Conservation (phyloP, 768 basidiomycete species). For the Calocybe gangraenosa region DNA sequence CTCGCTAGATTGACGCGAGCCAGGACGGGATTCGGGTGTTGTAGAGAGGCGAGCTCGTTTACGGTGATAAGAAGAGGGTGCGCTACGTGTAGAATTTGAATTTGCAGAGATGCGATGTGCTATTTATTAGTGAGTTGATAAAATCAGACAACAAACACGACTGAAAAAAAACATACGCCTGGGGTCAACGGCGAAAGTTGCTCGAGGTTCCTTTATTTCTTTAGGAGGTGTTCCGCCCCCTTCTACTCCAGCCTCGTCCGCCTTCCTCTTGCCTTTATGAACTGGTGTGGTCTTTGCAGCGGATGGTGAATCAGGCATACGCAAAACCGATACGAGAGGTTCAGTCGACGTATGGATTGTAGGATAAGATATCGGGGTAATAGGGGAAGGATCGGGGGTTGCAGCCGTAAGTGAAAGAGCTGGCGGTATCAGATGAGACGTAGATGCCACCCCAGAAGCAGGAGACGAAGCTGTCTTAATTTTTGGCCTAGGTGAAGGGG, state of each 20-base stretch:
- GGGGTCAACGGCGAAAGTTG: slow-evolving; percentile 63
- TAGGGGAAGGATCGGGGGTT: slow-evolving; percentile 37
- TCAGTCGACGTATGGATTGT: slow-evolving; percentile 20
- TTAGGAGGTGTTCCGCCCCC: slow-evolving; percentile 59
- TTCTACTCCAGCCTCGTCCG: slow-evolving; percentile 60
- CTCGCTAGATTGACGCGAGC: slow-evolving; percentile 29
- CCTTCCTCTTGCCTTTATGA: slow-evolving; percentile 65
- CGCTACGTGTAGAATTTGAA: slow-evolving; percentile 36
- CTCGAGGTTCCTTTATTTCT: slow-evolving; percentile 41
- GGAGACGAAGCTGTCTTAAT: slow-evolving; percentile 21
- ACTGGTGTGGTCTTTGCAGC: slow-evolving; percentile 26
- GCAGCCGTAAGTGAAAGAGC: slow-evolving; percentile 34
- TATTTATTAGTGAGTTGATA: slow-evolving; percentile 21
- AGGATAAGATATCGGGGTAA: slow-evolving; percentile 24
- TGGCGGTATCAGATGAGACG: slow-evolving; percentile 33
- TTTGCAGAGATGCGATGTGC: slow-evolving; percentile 50
- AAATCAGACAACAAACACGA: slow-evolving; percentile 7
- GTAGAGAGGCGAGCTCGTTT: slow-evolving; percentile 64
- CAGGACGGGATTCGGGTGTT: slow-evolving; percentile 32
- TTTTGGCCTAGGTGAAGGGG: slow-evolving; percentile 22
- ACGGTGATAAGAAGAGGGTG: slow-evolving; percentile 69
- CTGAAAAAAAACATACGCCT: slow-evolving; percentile 44
- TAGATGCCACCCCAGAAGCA: slow-evolving; percentile 21
- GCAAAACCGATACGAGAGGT: slow-evolving; percentile 24
- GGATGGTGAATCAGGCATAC: slow-evolving; percentile 24